Percentiles rank a stretch among this genome's conserved stretches.
Conservation (phyloP, 2,329 filamentous ascomycete species). For the Fusarium sp. region DNA sequence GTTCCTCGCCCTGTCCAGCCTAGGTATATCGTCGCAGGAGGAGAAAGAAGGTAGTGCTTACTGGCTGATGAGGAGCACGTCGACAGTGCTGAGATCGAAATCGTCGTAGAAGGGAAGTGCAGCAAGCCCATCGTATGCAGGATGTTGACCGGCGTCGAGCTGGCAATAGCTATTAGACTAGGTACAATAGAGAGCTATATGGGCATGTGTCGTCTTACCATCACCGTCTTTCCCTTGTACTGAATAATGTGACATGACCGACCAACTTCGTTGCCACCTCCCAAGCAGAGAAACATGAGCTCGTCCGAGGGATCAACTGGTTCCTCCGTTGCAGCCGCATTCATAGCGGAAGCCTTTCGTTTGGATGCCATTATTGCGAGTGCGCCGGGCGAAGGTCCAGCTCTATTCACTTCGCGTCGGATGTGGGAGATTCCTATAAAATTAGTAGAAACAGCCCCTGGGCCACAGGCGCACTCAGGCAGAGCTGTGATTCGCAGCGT, state of each 20-base stretch:
- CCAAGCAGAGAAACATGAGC: slow-evolving; percentile 91
- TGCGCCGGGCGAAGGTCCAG: slow-evolving; percentile 22
- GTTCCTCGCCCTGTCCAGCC: slow-evolving; percentile 45
- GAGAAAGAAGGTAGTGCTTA: slow-evolving; percentile 64
- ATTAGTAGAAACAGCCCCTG: slow-evolving; percentile 24
- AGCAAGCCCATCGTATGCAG: slow-evolving; percentile 92
- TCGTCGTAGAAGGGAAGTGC: slow-evolving; percentile 98
- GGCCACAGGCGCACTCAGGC: slow-evolving; percentile 10
- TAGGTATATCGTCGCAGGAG: slow-evolving; percentile 37
- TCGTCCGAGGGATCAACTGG: slow-evolving; percentile 93
- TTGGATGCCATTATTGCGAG: slow-evolving; percentile 81
- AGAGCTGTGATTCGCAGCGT: slow-evolving; percentile 12
- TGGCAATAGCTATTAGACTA: slow-evolving; percentile 50
- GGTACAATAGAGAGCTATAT: slow-evolving; percentile 1
- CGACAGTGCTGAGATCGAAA: slow-evolving; percentile 96
- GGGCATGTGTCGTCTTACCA: slow-evolving; percentile 66
- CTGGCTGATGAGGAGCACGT: slow-evolving; percentile 98
- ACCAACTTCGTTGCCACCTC: slow-evolving; percentile 96
- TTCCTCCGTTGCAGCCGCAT: slow-evolving; percentile 73
- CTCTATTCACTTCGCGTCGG: slow-evolving; percentile 28
- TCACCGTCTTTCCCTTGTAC: slow-evolving; percentile 99
- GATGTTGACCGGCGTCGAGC: slow-evolving; percentile 97
- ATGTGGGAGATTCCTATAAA: slow-evolving; percentile 16
- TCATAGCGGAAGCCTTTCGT: slow-evolving; percentile 83
- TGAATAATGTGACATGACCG: slow-evolving; percentile 97